Evolutionary conservation across 1,284 basidiomycete species (phyloP), one percentile per base, ranked within the genome.

Genomic region (Peniophora sp.): DNA sequence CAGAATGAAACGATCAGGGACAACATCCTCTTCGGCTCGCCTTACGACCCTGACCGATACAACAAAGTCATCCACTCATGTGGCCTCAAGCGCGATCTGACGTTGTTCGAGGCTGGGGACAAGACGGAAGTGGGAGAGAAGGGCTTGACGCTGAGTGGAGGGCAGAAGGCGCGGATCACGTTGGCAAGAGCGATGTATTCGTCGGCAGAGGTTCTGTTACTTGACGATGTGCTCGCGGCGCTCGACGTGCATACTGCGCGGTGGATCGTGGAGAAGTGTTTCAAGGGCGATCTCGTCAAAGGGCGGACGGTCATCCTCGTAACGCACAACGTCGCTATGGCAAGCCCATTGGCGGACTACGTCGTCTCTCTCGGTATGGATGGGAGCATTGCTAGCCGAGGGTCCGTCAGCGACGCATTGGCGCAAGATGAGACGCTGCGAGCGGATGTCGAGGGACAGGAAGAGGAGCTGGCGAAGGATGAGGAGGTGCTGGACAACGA

Each of bases 261-360:
- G 55, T 89, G 79, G 78, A 83, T 92, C 52, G 79, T 90, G 10
- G 79, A 89, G n/a, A 78, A 88, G 48, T 85, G 87, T 57, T 78
- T 92, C 64, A 65, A 68, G 43, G 85, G 88, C 3, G 80, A 85
- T 54, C 69, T 92, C 5, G 67, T 92, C 34, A 68, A 72, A 42
- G 82, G 76, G 3, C 74, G 88, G 43, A 92, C 88, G 0, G 69
- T 91, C 36, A 64, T 92, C 20, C 23, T 45, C 43, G 12, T 18
- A 76, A 85, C 85, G 0, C 85, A 88, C 61, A 85, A 87, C 57
- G 71, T 85, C 34, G 75, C 76, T 3, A 75, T 87, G 62, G 71
- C 73, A 14, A 71, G 71, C 12, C 75, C 80, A 3, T 67, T 88
- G 18, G 83, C 87, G 12, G 74, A 79, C 44, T 85, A 76, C 59